These are phyloP conservation scores for Ustilago curta DNA, from an alignment of 1,284 basidiomycete species.

Conservation along the genomic window DNA sequence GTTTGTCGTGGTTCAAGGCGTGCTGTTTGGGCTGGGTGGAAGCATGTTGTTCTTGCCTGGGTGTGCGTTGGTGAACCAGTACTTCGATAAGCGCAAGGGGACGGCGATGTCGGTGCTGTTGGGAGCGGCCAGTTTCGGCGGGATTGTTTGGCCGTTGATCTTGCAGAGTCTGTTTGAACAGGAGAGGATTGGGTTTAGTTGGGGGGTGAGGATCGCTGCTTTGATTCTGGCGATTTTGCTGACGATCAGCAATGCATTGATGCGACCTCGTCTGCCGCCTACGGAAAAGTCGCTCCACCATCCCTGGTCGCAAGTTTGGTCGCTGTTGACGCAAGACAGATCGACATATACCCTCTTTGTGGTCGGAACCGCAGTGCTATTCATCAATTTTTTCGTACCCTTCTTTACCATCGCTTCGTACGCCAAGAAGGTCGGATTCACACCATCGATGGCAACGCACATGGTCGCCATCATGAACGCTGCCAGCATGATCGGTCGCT, in stretches of 20 bases:
- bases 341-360: slow-evolving; percentile 39
- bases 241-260: slow-evolving; percentile 32
- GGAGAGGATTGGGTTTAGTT: slow-evolving; percentile 34
- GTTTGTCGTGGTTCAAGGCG: slow-evolving; percentile 39
- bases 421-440: slow-evolving; percentile 35
- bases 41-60: slow-evolving; percentile 52
- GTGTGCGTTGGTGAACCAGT: slow-evolving; percentile 44
- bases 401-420: slow-evolving; percentile 51
- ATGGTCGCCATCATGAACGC: slow-evolving; percentile 50
- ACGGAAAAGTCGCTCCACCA: slow-evolving; percentile 14
- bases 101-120: slow-evolving; percentile 47
- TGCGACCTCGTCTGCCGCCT: slow-evolving; percentile 36
- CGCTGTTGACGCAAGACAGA: slow-evolving; percentile 23
- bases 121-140: slow-evolving; percentile 45
- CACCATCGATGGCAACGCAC: slow-evolving; percentile 31
- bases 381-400: slow-evolving; percentile 52
- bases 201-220: slow-evolving; percentile 41
- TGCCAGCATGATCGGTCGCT: slow-evolving; percentile 33
- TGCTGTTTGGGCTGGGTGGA: slow-evolving; percentile 37
- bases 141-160: slow-evolving; percentile 48
- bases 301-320: slow-evolving; percentile 31
- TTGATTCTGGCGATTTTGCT: slow-evolving; percentile 37
- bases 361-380: slow-evolving; percentile 32
- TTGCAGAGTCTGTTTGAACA: slow-evolving; percentile 31
- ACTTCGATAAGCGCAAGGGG: slow-evolving; percentile 45